Evolutionary conservation across 257 asterid genomes (phyloP), one percentile per base, ranked within the genome.

Genomic region (Ophiorrhiza pumila): DNA sequence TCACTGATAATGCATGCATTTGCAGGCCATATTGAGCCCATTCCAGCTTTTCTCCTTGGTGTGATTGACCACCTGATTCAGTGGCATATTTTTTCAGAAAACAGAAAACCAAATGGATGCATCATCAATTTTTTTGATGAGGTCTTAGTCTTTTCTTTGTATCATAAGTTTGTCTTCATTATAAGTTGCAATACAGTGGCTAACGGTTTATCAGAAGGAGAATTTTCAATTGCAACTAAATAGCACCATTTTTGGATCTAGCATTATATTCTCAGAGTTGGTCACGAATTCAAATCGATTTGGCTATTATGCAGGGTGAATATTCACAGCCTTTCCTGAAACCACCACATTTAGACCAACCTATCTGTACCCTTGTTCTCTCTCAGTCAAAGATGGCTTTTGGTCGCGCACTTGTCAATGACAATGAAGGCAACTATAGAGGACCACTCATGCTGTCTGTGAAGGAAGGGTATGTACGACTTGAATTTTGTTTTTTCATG

Each of bases 301-400:
- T 76, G 55, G 35, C 72, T 43, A 43, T 68, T 73, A 2, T 77
- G 80, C 25, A 95, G 99, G 97, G 94, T 55, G 99, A 89, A 69
- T 87, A 84, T 81, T 95, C 99, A 60, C 99, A 95, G 74, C 99
- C 99, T 47, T 95, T 92, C 79, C 82, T 92, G 35, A 95, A 92
- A 73, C 98, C 99, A 71, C 99, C 99, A 72, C 99, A 95, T 81
- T 71, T 95, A 74, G 99, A 90, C 64, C 96, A 90, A 82, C 99
- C 99, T 59, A 82, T 95, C 46, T 85, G 92, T 52, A 92, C 96
- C 59, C 92, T 95, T 75, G 82, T 95, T 67, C 94, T 95, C 73
- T 88, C 95, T 14, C 92, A 90, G 47, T 95, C 99, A 76, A 87
- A 84, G 41, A 95, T 95, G 97, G 98, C 92, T 17, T 92, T 95